These are phyloP conservation scores for Epichloe sylvatica DNA, from an alignment of 2,329 filamentous ascomycete genomes.

Conservation along the genomic window DNA sequence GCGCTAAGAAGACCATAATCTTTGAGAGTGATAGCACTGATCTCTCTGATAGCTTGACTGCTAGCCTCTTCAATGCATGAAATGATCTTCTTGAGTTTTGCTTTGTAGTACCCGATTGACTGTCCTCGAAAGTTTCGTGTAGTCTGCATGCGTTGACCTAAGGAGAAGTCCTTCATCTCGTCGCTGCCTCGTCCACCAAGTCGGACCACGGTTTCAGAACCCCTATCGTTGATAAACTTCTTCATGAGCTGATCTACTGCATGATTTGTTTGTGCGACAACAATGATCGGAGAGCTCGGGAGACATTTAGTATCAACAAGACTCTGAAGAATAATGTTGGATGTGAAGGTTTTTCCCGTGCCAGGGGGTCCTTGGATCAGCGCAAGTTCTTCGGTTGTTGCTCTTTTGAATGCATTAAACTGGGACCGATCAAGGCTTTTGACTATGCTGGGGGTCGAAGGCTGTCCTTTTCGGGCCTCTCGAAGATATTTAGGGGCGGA, in stretches of 20 bases:
- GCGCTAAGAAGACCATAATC: conserved; percentile 44
- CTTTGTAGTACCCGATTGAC: not conserved
- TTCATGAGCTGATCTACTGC: conserved; percentile 70
- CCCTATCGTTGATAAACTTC: conserved; percentile 35
- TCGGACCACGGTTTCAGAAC: conserved; percentile 40
- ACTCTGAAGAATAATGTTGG: conserved; percentile 48
- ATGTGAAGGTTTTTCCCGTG: conserved; percentile 67
- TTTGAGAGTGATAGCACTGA: conserved; percentile 41
- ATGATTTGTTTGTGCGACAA: conserved; percentile 83
- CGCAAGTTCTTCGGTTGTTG: conserved; percentile 57
- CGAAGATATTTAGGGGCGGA: conserved; percentile 16
- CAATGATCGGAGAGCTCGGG: conserved; percentile 44
- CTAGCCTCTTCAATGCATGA: conserved; percentile 6
- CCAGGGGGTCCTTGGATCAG: conserved; percentile 79
- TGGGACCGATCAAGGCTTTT: conserved; percentile 56
- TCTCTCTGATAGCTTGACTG: conserved; percentile 19
- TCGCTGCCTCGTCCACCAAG: conserved; percentile 55
- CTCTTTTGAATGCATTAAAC: conserved; percentile 49
- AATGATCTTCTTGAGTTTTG: conserved; percentile 5
- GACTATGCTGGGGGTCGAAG: conserved; percentile 1
- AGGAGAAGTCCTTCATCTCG: conserved; percentile 49
- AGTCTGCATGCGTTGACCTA: conserved; percentile 17
- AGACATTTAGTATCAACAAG: conserved; percentile 31
- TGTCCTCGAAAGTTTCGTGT: conserved; percentile 18
- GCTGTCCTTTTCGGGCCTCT: not conserved